Conservation (phyloP, 129 eudicot genomes). For the Calendula officinalis region DNA sequence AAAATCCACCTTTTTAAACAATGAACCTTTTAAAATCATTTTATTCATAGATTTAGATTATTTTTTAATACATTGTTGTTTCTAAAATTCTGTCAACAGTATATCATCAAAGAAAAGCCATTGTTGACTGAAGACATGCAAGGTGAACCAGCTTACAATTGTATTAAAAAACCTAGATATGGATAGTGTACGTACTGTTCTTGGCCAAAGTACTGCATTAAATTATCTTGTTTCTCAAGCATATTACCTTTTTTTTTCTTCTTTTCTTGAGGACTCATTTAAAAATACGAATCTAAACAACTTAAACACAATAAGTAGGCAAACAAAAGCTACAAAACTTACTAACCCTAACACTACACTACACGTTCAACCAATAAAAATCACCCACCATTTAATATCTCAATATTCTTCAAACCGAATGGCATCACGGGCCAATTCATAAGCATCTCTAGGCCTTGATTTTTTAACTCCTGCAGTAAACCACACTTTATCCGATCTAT, state of each 20-base stretch:
- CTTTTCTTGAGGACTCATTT: neutral
- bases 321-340: neutral
- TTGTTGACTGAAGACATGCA: conserved; percentile 72
- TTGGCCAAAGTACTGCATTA: conserved; percentile 93
- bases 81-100: conserved; percentile 42
- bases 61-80: neutral
- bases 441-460: conserved; percentile 51
- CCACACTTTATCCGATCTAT: conserved; percentile 59
- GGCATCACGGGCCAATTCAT: conserved; percentile 44
- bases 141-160: conserved; percentile 86
- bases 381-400: conserved; percentile 9
- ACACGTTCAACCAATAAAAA: neutral
- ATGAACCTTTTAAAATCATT: neutral
- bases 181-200: conserved; percentile 89
- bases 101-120: conserved; percentile 79
- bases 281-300: neutral
- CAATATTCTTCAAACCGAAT: conserved; percentile 44
- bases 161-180: conserved; percentile 71
- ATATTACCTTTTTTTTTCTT: conserved; percentile 2
- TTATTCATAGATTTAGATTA: neutral
- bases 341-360: neutral
- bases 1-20: too few species aligned
- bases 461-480: conserved; percentile 59
- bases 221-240: conserved; percentile 95
- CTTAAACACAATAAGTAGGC: neutral